Evolutionary conservation across 257 asterid species (phyloP).

Genomic region (Solanum pimpinellifolium): DNA sequence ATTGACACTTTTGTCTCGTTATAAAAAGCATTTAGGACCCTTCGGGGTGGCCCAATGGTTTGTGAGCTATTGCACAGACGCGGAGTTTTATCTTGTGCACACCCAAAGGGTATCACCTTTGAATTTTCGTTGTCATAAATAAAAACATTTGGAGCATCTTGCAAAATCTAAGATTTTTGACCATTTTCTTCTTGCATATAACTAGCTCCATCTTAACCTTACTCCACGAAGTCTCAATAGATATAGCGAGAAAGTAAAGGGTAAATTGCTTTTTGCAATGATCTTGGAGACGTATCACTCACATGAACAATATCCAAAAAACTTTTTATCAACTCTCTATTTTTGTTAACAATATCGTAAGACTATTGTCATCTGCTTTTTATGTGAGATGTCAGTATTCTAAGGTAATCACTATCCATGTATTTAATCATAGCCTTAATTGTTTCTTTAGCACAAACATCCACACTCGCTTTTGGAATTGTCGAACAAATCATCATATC

Average conservation of each 20-base stretch:
- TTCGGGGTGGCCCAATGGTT: neutral
- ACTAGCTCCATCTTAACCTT: neutral
- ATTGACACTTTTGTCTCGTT: neutral
- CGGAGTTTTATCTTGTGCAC: neutral
- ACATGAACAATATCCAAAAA: neutral
- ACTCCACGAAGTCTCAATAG: neutral
- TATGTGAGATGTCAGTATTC: neutral
- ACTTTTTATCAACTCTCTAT: neutral
- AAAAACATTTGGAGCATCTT: neutral
- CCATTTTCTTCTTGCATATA: neutral
- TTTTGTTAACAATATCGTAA: neutral
- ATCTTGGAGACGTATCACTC: neutral
- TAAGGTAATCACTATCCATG: neutral
- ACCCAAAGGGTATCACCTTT: neutral
- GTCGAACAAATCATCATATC: neutral
- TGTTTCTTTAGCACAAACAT: neutral
- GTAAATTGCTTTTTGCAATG: neutral
- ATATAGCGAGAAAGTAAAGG: neutral
- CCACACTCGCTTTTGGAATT: neutral
- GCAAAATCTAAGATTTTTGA: neutral
- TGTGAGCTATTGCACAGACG: neutral
- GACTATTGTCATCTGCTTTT: neutral
- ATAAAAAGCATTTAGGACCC: neutral
- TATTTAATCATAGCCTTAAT: neutral
- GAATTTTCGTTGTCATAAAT: no score